Base-by-base conservation (phyloP, 2,329 filamentous ascomycete species). In the Aureobasidium lini region DNA sequence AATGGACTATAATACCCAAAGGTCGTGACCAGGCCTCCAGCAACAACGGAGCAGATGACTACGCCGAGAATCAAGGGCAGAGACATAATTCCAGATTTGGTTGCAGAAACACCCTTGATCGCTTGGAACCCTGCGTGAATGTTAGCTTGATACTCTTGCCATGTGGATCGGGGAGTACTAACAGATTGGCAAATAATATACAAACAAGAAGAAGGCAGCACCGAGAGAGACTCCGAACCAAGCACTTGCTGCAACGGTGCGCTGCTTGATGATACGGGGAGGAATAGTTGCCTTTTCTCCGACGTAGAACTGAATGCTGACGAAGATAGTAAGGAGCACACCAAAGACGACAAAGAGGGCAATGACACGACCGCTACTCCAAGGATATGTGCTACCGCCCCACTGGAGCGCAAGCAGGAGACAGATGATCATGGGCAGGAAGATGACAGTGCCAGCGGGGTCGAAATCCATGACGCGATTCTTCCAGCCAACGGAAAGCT, bases 1-100 rank as follows among this genome's bases (percentile, higher is more conserved):
- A 79, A 79, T 2, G 77, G 77, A 0, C 76, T 77, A 69, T 79
- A 79, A 69, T 79, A 79, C 39, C 78, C 78, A 23, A 77, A 59
- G 1, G 66, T 64, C 4, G 76, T 77, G 48, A 79, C 71, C 16
- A 68, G 52, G 36, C 65, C 69, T 50, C 78, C 77, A 15, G 69
- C 66, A 28, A 73, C 32, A 60, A 79, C 70, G 40, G 75, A 76
- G 59, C 76, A 62, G 64, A 79, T 64, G 63, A 79, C 76, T 13
- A 78, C 67, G 34, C 72, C 72, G n/a, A 80, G 72, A 48, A 79
- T 75, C 60, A 77, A 69, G 10, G 77, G 76, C 4, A 79, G 66
- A 61, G 77, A 79, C 71, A 76, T 76, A 64, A 80, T 78, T 18
- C 77, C 77, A 28, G 76, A 79, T 49, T 77, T 75, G 31, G 74